Base-by-base conservation (phyloP, 2,329 filamentous ascomycete genomes). In the Cercospora zeina region DNA sequence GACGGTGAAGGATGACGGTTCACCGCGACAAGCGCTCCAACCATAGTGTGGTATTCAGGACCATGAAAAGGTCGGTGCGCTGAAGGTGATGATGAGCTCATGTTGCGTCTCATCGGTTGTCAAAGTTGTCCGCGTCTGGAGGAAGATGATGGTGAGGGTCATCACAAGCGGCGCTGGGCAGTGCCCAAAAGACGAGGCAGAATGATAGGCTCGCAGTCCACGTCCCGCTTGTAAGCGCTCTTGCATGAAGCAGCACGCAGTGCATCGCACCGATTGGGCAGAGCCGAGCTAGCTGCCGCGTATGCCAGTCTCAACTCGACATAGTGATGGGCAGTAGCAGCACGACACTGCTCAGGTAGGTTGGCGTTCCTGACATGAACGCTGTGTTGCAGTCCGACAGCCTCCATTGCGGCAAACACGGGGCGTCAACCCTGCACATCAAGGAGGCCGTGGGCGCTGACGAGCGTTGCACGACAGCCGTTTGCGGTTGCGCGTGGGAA, bases 151-250 rank as follows among this genome's bases (percentile, higher is more conserved):
- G 33, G 33, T 27, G 24, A 27, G 3, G 6, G 31, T 16, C 21
- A 55, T 16, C 21, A 55, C 53, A 55, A 51, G 47, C 47, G 30
- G 24, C 27, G 47, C 27, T 55, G 33, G n/a, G 53, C 53, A 37
- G 13, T 55, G 33, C 53, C 53, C 53, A 55, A 55, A 55, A 55
- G 33, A 39, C 6, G 53, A 55, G 53, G 53, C 53, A 37, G 27
- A 4, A 42, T 39, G 53, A 55, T 55, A 55, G 53, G 53, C 21
- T 42, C 30, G 27, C 21, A 13, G 13, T 27, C 24, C 21, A 13
- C 24, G 13, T 14, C 24, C 24, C 24, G 47, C 24, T 51, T 31
- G 47, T 51, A 51, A 31, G 47, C 47, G 47, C 47, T 51, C 47
- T 30, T 31, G 47, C 47, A 31, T 51, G 47, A 51, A 51, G 47